Base-by-base conservation (phyloP, 2,329 filamentous ascomycete genomes). In the Arthrobotrys sinensis region DNA sequence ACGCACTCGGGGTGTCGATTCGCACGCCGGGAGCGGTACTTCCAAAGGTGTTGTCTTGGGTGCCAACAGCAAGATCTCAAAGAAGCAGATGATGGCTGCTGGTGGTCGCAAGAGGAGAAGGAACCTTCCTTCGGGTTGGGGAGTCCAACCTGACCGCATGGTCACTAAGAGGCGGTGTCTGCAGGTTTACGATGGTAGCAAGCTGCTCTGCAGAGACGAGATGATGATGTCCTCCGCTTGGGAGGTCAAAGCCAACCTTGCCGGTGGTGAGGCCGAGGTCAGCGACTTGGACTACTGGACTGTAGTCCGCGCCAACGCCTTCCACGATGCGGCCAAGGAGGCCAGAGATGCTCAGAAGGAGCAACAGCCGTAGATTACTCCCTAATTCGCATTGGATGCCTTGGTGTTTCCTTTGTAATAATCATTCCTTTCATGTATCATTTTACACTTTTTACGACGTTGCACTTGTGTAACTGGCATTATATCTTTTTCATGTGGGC, bases 171-270 rank as follows among this genome's bases (percentile, higher is more conserved):
- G 97, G 89, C 92, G 96, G 32, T 93, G 97, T 69, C 88, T 98
- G 82, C 93, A 93, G 80, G 93, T 97, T 19, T 99, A 96, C 82
- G 94, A 98, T 83, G 96, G 96, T 0, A 88, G 88, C 14, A 90
- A 94, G 66, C 91, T 95, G 48, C 88, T 99, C 62, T 96, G 93
- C 89, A 98, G 98, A 87, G 96, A 99, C 83, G 96, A 99, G 85
- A 96, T 98, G 93, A 97, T 97, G 94, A 90, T 99, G 62, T 93
- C 94, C 81, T 94, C 92, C 14, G 94, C 97, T 82, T 94, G 96
- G 82, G 96, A 99, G 85, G 93, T 98, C 43, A 93, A 95, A 83
- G 88, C 97, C 84, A 90, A 90, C 84, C 88, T 97, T 16, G 89
- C 89, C 24, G 91, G 93, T 83, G 43, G 79, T 21, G 90, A 92